These are phyloP conservation scores for Hymenoscyphus infarciens DNA, from an alignment of 2,329 filamentous ascomycete genomes.

Conservation along the genomic window DNA sequence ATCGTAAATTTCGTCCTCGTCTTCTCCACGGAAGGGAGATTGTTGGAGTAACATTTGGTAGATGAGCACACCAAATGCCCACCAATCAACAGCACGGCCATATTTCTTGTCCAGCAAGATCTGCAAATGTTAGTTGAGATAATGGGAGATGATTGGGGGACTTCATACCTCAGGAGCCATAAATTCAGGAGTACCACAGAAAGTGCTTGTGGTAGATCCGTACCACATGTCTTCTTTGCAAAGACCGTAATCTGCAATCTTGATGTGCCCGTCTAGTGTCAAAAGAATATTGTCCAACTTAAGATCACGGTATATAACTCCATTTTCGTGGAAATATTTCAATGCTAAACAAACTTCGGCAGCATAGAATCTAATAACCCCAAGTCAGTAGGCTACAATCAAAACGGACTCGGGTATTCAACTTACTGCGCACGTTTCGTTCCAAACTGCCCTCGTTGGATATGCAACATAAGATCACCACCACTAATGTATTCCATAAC, in stretches of 20 bases:
- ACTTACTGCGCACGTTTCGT: slow-evolving; percentile 90
- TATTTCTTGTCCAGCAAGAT: slow-evolving; percentile 99
- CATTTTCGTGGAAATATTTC: slow-evolving; percentile 99
- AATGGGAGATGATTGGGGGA: slow-evolving; percentile 10
- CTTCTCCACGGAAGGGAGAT: slow-evolving; percentile 96
- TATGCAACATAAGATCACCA: slow-evolving; percentile 98
- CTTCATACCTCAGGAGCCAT: slow-evolving; percentile 89
- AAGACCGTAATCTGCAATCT: slow-evolving; percentile 96
- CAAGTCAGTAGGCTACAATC: slow-evolving; percentile 21
- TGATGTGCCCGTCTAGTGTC: slow-evolving; percentile 94
- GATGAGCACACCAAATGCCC: slow-evolving; percentile 97
- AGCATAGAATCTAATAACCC: slow-evolving; percentile 76
- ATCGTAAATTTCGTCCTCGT: slow-evolving; percentile 99
- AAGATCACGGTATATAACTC: slow-evolving; percentile 88
- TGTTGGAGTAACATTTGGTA: slow-evolving; percentile 99
- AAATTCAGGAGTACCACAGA: slow-evolving; percentile 98
- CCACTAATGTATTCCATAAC: slow-evolving; percentile 99
- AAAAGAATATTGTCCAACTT: slow-evolving; percentile 88
- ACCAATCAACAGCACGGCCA: slow-evolving; percentile 96
- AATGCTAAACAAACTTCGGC: slow-evolving; percentile 94
- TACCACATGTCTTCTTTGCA: slow-evolving; percentile 99
- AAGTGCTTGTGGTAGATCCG: slow-evolving; percentile 91
- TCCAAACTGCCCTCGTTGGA: slow-evolving; percentile 93
- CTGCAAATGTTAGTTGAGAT: slow-evolving; percentile 44
- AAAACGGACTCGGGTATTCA: slow-evolving; percentile 25